A percentile compares a stretch with the other conserved stretches of the same genome.
These are phyloP conservation scores for Fusarium oligoseptatum DNA, from an alignment of 2,329 filamentous ascomycete species.

Conservation along the genomic window DNA sequence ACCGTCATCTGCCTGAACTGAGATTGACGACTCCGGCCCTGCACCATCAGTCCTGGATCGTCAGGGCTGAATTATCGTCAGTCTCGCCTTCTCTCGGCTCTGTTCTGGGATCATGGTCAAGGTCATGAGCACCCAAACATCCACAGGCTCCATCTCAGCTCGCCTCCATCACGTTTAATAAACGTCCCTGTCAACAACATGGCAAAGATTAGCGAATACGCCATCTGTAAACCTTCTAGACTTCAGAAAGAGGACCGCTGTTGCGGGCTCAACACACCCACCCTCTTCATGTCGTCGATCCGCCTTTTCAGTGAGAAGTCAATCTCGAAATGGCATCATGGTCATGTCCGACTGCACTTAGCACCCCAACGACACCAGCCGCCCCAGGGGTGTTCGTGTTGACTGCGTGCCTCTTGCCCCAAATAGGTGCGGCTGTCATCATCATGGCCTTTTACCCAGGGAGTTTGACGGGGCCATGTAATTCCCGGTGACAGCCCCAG, in stretches of 20 bases:
- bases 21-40: slow-evolving; percentile 3
- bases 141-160: slow-evolving; percentile 12
- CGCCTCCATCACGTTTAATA: slow-evolving; percentile 9
- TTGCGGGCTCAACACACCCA: background rate
- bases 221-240: background rate
- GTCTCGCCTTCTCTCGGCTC: slow-evolving; percentile 10
- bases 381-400: background rate
- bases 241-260: background rate
- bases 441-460: background rate
- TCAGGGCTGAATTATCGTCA: slow-evolving; percentile 31
- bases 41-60: slow-evolving; percentile 32
- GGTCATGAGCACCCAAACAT: slow-evolving; percentile 12
- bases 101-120: slow-evolving; percentile 4
- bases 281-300: background rate
- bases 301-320: background rate
- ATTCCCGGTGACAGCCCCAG: background rate
- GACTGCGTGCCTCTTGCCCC: slow-evolving; percentile 7
- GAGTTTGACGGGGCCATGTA: slow-evolving; percentile 4
- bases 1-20: background rate
- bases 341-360: slow-evolving; percentile 14
- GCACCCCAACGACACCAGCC: slow-evolving; percentile 5
- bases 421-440: background rate
- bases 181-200: background rate
- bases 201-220: background rate
- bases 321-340: slow-evolving; percentile 15